Percentiles rank a stretch among this genome's conserved stretches.
Conservation (phyloP, 2,329 filamentous ascomycete genomes). For the Mycosphaerella arachidis region DNA sequence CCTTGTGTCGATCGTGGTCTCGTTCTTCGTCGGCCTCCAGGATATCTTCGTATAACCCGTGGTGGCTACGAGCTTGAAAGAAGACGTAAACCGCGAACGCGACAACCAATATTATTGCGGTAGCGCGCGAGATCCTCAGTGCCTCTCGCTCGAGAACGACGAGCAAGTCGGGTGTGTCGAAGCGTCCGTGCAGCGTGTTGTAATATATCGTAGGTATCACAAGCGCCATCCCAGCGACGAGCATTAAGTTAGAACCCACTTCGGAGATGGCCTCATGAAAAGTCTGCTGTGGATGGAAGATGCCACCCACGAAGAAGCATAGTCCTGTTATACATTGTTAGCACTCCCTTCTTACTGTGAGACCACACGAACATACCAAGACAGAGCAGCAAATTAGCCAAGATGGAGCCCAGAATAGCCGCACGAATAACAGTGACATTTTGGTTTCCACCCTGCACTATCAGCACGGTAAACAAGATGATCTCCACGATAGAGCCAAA, state of each 20-base stretch:
- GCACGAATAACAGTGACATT: slow-evolving; percentile 65
- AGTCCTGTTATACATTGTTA: slow-evolving; percentile 31
- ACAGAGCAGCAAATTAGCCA: slow-evolving; percentile 77
- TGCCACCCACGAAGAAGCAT: slow-evolving; percentile 74
- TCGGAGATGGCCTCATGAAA: slow-evolving; percentile 76
- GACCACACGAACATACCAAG: slow-evolving; percentile 48
- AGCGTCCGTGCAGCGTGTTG: slow-evolving; percentile 28
- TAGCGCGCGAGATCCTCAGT: slow-evolving; percentile 64
- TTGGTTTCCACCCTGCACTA: slow-evolving; percentile 36
- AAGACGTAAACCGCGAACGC: slow-evolving; percentile 60
- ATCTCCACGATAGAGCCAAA: slow-evolving; percentile 74
- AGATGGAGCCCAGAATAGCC: slow-evolving; percentile 74
- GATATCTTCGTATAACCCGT: slow-evolving; percentile 71
- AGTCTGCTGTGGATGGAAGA: slow-evolving; percentile 62
- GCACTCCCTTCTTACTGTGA: not conserved
- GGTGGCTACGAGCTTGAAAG: slow-evolving; percentile 72
- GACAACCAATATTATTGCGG: slow-evolving; percentile 65
- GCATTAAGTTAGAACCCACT: slow-evolving; percentile 69
- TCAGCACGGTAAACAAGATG: slow-evolving; percentile 72
- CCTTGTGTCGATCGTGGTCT: slow-evolving; percentile 60
- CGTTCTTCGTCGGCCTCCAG: slow-evolving; percentile 66
- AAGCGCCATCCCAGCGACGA: slow-evolving; percentile 63
- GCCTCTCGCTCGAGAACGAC: slow-evolving; percentile 49
- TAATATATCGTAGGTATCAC: slow-evolving; percentile 52
- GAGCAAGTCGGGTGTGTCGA: slow-evolving; percentile 23